A percentile compares a stretch with the other conserved stretches of the same genome.
phyloP scores from a whole-genome alignment of 768 basidiomycete species.

The Mycena kentingensis region DNA sequence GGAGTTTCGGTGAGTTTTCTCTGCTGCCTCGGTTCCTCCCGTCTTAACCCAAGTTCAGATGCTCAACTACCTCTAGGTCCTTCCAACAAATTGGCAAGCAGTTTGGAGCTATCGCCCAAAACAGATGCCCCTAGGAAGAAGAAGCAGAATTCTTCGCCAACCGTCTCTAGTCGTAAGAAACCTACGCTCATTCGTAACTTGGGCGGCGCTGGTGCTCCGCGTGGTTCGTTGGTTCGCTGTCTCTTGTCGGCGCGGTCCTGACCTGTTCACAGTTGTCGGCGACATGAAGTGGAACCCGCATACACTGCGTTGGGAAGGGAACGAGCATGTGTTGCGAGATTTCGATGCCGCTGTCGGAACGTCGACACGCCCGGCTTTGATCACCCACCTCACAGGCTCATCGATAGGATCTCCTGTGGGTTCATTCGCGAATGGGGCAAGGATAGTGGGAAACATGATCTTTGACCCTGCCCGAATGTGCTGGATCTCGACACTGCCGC shows the following conservation, averaged over 20 bases:
- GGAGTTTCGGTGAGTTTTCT: constrained; percentile 43
- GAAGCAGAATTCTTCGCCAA: constrained; percentile 54
- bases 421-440: constrained; percentile 73
- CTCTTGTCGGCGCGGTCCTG: constrained; percentile 19
- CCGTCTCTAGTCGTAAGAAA: constrained; percentile 55
- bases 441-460: constrained; percentile 96
- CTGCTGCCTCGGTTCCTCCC: constrained; percentile 2
- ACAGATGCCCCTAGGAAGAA: constrained; percentile 46
- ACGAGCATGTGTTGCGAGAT: constrained; percentile 86
- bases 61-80: constrained; percentile 31
- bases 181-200: constrained; percentile 89
- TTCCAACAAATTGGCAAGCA: constrained; percentile 57
- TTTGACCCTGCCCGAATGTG: constrained; percentile 95
- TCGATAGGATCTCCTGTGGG: constrained; percentile 78
- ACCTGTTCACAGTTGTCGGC: constrained; percentile 68
- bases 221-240: constrained; percentile 54
- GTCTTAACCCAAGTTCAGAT: constrained; percentile 11
- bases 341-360: constrained; percentile 85
- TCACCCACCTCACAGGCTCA: constrained; percentile 91
- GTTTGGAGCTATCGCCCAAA: constrained; percentile 56
- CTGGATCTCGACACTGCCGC: constrained; percentile 84
- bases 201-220: constrained; percentile 64
- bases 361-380: constrained; percentile 90
- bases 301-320: constrained; percentile 94
- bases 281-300: constrained; percentile 98